phyloP scores from a whole-genome alignment of 176 grass and related monocot species.

The Saccharum officinarum region DNA sequence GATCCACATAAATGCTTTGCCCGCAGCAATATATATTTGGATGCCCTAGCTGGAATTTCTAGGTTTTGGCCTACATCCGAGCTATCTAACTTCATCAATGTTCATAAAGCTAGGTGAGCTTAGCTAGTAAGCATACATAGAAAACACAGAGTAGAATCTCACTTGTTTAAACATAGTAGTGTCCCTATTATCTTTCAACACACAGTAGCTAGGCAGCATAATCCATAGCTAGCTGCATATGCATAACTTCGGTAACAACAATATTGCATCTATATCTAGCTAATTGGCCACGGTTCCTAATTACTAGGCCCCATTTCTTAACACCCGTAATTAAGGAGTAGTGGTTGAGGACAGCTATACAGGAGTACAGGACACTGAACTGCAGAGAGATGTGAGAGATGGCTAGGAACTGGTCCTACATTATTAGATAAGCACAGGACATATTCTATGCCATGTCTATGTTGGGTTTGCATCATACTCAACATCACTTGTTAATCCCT shows the following conservation, averaged over 20 bases:
- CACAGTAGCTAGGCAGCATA: conserved; percentile 18
- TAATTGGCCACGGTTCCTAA: background rate
- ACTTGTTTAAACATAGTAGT: conserved; percentile 25
- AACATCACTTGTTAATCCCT: conserved; percentile 23
- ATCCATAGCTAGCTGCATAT: conserved; percentile 19
- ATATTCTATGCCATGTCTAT: conserved; percentile 37
- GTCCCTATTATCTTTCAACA: conserved; percentile 28
- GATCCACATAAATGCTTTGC: conserved; percentile 33
- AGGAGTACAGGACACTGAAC: background rate
- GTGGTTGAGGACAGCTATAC: background rate
- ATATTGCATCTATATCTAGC: background rate
- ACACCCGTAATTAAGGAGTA: conserved; percentile 8
- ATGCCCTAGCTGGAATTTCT: conserved; percentile 40
- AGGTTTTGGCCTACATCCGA: conserved; percentile 33
- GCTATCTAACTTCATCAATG: conserved; percentile 27
- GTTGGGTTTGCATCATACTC: conserved; percentile 39
- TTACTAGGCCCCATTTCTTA: conserved; percentile 18
- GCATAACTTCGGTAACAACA: background rate
- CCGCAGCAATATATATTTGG: conserved; percentile 31
- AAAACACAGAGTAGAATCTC: conserved; percentile 31
- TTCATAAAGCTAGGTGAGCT: conserved; percentile 23
- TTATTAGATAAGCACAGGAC: conserved; percentile 39
- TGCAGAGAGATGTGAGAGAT: conserved; percentile 35
- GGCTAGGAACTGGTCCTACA: conserved; percentile 21
- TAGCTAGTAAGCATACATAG: conserved; percentile 28